Conservation (phyloP, 2,329 filamentous ascomycete genomes). For the Zopfia rhizophila region DNA sequence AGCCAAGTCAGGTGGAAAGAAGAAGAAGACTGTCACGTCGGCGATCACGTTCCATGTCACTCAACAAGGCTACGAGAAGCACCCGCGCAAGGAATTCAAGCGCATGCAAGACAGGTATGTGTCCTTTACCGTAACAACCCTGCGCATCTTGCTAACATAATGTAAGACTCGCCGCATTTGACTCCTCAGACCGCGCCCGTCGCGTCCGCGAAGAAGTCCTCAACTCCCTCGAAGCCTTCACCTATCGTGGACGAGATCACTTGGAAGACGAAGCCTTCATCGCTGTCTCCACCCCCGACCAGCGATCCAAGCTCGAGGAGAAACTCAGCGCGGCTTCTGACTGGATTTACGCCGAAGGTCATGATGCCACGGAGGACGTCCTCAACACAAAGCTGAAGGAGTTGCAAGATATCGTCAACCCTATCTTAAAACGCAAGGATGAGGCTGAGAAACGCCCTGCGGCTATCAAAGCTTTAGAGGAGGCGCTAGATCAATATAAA, state of each 20-base stretch:
- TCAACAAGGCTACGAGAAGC: slow-evolving; percentile 62
- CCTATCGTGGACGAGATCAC: slow-evolving; percentile 87
- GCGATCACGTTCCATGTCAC: slow-evolving; percentile 59
- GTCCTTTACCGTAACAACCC: not conserved
- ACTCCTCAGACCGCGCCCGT: slow-evolving; percentile 82
- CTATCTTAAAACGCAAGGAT: slow-evolving; percentile 78
- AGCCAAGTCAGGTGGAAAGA: slow-evolving; percentile 58
- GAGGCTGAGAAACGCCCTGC: slow-evolving; percentile 78
- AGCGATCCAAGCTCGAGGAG: slow-evolving; percentile 73
- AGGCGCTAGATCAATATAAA: slow-evolving; percentile 75
- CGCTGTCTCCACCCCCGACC: slow-evolving; percentile 73
- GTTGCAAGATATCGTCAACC: slow-evolving; percentile 80
- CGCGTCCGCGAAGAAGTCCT: slow-evolving; percentile 83
- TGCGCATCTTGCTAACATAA: not conserved
- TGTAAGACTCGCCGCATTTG: slow-evolving; percentile 81
- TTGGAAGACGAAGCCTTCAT: slow-evolving; percentile 81
- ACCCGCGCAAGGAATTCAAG: slow-evolving; percentile 69
- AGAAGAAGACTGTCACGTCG: slow-evolving; percentile 64
- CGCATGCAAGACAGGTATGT: slow-evolving; percentile 68
- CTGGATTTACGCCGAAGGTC: slow-evolving; percentile 90
- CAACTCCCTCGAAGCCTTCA: slow-evolving; percentile 93
- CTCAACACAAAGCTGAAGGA: slow-evolving; percentile 80
- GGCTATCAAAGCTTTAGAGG: slow-evolving; percentile 73
- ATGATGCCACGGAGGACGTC: slow-evolving; percentile 77
- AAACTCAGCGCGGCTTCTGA: slow-evolving; percentile 78